Evolutionary conservation across 1,284 basidiomycete species (phyloP).

Genomic region (Austropuccinia psidii): DNA sequence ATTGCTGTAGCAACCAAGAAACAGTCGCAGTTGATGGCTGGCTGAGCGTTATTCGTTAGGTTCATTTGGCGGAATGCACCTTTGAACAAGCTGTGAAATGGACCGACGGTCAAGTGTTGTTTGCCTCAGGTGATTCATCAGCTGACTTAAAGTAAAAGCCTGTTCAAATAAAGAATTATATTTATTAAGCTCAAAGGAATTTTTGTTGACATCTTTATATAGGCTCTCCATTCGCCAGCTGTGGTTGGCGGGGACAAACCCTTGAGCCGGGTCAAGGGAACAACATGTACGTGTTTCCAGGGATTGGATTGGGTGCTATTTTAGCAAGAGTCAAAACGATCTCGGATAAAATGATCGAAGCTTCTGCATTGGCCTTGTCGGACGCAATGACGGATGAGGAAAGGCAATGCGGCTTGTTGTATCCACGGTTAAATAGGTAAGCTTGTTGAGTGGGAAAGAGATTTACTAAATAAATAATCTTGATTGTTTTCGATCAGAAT

Average conservation of each 20-base stretch:
- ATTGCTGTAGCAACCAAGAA: background rate
- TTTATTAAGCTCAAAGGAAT: background rate
- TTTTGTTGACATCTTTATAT: background rate
- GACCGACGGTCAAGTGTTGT: constrained; percentile 57
- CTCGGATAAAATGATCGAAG: constrained; percentile 48
- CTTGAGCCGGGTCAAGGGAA: constrained; percentile 83
- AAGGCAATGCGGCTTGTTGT: constrained; percentile 35
- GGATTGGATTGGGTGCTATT: constrained; percentile 62
- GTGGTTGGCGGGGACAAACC: constrained; percentile 56
- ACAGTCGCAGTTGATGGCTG: too few relatives aligned
- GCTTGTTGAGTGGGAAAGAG: background rate
- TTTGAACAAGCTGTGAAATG: constrained; percentile 75
- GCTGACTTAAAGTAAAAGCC: background rate
- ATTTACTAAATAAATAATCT: background rate
- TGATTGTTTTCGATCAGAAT: background rate
- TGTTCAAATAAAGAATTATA: background rate
- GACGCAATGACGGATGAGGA: constrained; percentile 68
- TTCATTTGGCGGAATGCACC: constrained; percentile 54
- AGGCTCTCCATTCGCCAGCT: constrained; percentile 67
- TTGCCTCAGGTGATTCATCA: constrained; percentile 58
- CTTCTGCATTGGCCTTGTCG: constrained; percentile 62
- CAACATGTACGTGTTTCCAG: constrained; percentile 59
- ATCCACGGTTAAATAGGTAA: constrained; percentile 30
- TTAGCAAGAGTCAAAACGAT: constrained; percentile 56
- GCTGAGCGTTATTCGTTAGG: background rate